Evolutionary conservation across 2,329 filamentous ascomycete species (phyloP).

Genomic region (Penicillium brasilianum): DNA sequence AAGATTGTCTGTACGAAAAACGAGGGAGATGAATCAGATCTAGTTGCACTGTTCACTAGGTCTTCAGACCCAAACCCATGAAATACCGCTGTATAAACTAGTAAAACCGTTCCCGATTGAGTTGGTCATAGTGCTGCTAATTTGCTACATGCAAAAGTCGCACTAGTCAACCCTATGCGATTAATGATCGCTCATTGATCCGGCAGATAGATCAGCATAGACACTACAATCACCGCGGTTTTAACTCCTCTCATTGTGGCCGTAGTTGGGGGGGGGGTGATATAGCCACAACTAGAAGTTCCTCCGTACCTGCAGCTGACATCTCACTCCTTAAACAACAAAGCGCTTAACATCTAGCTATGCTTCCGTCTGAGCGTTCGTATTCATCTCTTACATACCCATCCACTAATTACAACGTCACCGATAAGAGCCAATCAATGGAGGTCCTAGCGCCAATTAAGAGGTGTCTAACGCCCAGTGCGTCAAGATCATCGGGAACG

Average conservation of each 20-base stretch:
- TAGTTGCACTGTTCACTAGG: neutral
- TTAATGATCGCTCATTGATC: neutral
- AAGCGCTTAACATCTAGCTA: neutral
- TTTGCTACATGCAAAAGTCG: neutral
- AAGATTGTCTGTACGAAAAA: no score
- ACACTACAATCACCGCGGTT: neutral
- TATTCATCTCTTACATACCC: neutral
- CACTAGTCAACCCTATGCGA: neutral
- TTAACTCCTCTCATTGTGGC: neutral
- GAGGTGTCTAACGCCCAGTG: neutral
- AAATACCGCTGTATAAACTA: neutral
- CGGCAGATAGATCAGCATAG: neutral
- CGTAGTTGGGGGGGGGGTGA: neutral
- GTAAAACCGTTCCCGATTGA: no score
- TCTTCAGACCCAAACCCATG: neutral
- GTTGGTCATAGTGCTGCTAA: no score
- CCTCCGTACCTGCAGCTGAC: neutral
- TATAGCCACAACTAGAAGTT: neutral
- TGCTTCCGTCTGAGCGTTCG: neutral
- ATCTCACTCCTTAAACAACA: neutral
- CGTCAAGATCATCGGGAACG: neutral
- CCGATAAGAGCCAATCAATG: neutral
- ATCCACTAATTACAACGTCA: neutral
- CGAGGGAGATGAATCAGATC: no score
- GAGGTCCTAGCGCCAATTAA: neutral